Conservation (phyloP, 2,329 filamentous ascomycete species). For the Ophiocordyceps camponoti-rufipedis region DNA sequence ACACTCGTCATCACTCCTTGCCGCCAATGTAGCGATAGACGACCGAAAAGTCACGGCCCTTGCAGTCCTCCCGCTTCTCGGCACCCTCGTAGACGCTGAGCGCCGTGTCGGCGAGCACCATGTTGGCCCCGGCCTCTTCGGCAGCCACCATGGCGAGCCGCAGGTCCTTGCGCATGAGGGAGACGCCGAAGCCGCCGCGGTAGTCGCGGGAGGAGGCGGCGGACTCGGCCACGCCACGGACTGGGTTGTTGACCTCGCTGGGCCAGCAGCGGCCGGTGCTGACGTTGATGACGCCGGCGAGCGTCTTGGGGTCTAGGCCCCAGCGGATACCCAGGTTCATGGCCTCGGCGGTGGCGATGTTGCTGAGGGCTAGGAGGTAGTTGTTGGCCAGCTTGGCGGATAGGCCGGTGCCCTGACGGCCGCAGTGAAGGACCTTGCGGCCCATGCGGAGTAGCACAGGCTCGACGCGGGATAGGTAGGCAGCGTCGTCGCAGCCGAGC, state of each 20-base stretch:
- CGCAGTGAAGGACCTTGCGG: conserved; percentile 69
- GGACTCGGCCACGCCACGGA: conserved; percentile 61
- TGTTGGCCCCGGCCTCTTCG: conserved; percentile 42
- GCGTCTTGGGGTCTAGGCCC: conserved; percentile 41
- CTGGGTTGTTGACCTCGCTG: conserved; percentile 88
- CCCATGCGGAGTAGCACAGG: conserved; percentile 68
- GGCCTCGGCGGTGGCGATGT: conserved; percentile 52
- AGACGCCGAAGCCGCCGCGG: conserved; percentile 56
- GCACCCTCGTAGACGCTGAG: conserved; percentile 49
- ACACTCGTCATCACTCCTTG: conserved; percentile 19
- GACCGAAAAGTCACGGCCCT: conserved; percentile 64
- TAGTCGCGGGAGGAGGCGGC: conserved; percentile 65
- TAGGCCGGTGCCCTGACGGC: conserved; percentile 66
- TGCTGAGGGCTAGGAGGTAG: conserved; percentile 86
- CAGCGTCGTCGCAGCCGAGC: conserved; percentile 51
- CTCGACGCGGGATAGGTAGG: conserved; percentile 43
- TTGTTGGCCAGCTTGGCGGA: conserved; percentile 95
- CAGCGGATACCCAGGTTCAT: conserved; percentile 46
- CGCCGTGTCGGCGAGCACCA: conserved; percentile 46
- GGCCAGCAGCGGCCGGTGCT: conserved; percentile 95
- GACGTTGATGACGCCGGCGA: conserved; percentile 78
- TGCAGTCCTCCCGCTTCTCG: conserved; percentile 39
- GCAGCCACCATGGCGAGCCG: conserved; percentile 56
- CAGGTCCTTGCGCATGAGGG: conserved; percentile 68
- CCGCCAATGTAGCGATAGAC: conserved; percentile 55